Base-by-base conservation (phyloP, 441 rosid genomes). In the Mallotus repandus region DNA sequence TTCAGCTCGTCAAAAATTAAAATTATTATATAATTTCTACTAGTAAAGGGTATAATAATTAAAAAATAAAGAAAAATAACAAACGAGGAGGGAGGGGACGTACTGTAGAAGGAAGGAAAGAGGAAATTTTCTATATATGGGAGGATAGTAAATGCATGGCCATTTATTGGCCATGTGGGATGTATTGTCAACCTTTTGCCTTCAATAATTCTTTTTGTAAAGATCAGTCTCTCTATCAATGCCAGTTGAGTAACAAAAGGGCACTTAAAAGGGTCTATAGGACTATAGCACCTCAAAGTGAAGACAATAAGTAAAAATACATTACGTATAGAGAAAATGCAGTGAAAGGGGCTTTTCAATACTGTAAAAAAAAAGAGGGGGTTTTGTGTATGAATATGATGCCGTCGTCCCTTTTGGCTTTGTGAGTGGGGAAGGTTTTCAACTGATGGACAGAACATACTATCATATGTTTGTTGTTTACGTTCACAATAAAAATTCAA, bases 391-490 rank as follows among this genome's bases (percentile, higher is more conserved):
- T 63, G 77, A 70, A 70, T 35, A 67, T 63, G 77, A 70, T 76
- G 58, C 22, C 72, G 74, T 59, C 76, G 78, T 29, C 43, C 77
- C 45, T 25, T 41, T 69, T 54, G 54, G 69, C 29, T 63, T 55
- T 21, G 52, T 55, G 56, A 58, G 75, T 43, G 55, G 75, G 63
- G 72, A 72, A 54, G 70, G 59, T 75, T 73, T 63, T 58, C 69
- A 54, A 75, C 54, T 69, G 76, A 76, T 81, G 58, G 86, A 81
- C 84, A 78, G 25, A 79, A 76, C 81, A 75, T 67, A 41, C 25
- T 18, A 83, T 77, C 63, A 81, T 55, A 74, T 69, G 79, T 74
- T 73, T 46, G 63, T n/a, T 77, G 62, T 64, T 43, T 9, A 21
- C 25, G 45, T 54, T 69, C 70, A 77, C 45, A 66, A 46, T 48